These are phyloP conservation scores for Exophiala aquamarina DNA, from an alignment of 2,329 filamentous ascomycete genomes.

Conservation along the genomic window DNA sequence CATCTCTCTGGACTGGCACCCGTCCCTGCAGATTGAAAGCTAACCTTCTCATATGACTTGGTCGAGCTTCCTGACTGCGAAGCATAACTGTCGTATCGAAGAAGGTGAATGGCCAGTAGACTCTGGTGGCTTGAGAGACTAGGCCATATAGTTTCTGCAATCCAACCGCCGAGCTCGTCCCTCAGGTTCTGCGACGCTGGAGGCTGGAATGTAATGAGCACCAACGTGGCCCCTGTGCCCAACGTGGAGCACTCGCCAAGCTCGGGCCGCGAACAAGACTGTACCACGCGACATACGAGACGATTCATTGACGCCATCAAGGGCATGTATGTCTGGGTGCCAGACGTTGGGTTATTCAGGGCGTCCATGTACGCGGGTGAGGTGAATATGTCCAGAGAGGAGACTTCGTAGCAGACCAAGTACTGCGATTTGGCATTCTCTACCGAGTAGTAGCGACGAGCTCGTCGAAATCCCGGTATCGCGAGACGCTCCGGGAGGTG, in stretches of 20 bases:
- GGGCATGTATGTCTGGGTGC: slow-evolving; percentile 10
- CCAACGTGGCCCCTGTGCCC: slow-evolving; percentile 5
- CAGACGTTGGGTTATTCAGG: slow-evolving; percentile 10
- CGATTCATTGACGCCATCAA: slow-evolving; percentile 12
- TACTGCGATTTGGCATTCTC: slow-evolving; percentile 12
- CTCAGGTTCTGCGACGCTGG: too few relatives aligned
- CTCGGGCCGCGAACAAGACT: slow-evolving; percentile 9
- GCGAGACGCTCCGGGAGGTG: slow-evolving; percentile 14
- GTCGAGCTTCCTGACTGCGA: slow-evolving; percentile 11
- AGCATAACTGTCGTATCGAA: slow-evolving; percentile 6
- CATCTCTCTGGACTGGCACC: slow-evolving; percentile 9
- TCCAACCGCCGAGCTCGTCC: too few relatives aligned
- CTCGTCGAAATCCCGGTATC: slow-evolving; percentile 11
- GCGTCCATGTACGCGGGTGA: slow-evolving; percentile 11
- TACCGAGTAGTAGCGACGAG: slow-evolving; percentile 9
- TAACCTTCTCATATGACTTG: slow-evolving; percentile 11
- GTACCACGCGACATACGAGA: slow-evolving; percentile 7
- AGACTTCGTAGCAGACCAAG: slow-evolving; percentile 14
- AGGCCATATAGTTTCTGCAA: too few relatives aligned
- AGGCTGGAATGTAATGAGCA: too few relatives aligned
- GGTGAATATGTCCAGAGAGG: slow-evolving; percentile 11
- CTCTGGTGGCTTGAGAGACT: too few relatives aligned
- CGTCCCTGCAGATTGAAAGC: slow-evolving; percentile 8
- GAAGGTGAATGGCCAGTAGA: too few relatives aligned
- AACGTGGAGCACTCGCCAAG: slow-evolving; percentile 2